These are phyloP conservation scores for Viola pubescens DNA, from an alignment of 441 rosid genomes.

Conservation along the genomic window DNA sequence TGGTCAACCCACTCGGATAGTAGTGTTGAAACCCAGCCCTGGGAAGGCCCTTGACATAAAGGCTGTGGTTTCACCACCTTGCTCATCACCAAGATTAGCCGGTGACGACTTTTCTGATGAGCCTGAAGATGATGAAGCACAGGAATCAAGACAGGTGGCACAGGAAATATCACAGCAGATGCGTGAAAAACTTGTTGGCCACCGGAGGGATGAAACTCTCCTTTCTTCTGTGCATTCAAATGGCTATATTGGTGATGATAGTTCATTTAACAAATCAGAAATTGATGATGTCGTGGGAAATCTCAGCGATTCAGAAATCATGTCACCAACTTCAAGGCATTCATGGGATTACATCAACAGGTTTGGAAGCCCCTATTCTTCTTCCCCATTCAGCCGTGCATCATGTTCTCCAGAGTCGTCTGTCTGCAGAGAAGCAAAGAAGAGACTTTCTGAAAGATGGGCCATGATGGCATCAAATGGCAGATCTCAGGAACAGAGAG, in stretches of 20 bases:
- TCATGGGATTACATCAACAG: slow-evolving; percentile 79
- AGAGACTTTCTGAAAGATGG: slow-evolving; percentile 96
- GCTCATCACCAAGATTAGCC: slow-evolving; percentile 36
- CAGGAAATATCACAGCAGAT: slow-evolving; percentile 43
- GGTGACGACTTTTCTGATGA: slow-evolving; percentile 36
- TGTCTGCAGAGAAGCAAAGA: slow-evolving; percentile 90
- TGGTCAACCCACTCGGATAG: slow-evolving; percentile 70
- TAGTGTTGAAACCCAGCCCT: slow-evolving; percentile 81
- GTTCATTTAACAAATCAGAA: slow-evolving; percentile 70
- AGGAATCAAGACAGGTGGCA: slow-evolving; percentile 56
- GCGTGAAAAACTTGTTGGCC: slow-evolving; percentile 46
- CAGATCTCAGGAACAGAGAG: slow-evolving; percentile 47
- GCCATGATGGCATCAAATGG: slow-evolving; percentile 66
- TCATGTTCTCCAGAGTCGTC: slow-evolving; percentile 88
- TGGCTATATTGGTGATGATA: slow-evolving; percentile 73
- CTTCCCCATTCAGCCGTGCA: slow-evolving; percentile 64
- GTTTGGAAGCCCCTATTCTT: slow-evolving; percentile 59
- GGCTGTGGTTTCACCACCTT: slow-evolving; percentile 36
- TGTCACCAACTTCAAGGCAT: slow-evolving; percentile 71
- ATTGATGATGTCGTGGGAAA: slow-evolving; percentile 50
- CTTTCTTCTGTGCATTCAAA: slow-evolving; percentile 75
- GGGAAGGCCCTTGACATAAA: slow-evolving; percentile 46
- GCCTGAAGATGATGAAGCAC: slow-evolving; percentile 40
- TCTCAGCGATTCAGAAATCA: slow-evolving; percentile 69
- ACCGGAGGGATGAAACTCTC: slow-evolving; percentile 57